Conservation (phyloP, 73 alveolate species). For the Diophrys appendiculata region DNA sequence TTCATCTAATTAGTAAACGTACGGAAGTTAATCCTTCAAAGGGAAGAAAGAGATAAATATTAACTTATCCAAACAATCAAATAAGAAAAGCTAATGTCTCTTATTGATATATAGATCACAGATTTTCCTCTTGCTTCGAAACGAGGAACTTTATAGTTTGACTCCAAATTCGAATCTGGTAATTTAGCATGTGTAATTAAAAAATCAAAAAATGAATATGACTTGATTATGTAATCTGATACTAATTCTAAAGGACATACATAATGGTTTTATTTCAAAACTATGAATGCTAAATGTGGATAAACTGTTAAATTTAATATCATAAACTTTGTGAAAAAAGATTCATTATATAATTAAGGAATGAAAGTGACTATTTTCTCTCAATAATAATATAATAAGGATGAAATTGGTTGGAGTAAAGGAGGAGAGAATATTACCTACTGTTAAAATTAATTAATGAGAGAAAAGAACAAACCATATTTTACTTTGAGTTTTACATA, state of each 20-base stretch:
- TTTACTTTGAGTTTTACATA: conserved; percentile 84
- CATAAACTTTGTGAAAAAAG: conserved; percentile 76
- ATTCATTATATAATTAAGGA: conserved; percentile 75
- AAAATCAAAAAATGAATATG: conserved; percentile 77
- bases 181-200: conserved; percentile 65
- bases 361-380: conserved; percentile 76
- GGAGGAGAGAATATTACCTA: conserved; percentile 54
- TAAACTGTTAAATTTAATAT: conserved; percentile 74
- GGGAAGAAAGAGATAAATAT: too few relatives aligned
- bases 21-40: too few relatives aligned
- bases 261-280: conserved; percentile 93
- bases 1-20: too few relatives aligned
- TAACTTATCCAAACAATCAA: too few relatives aligned
- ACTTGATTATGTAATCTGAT: conserved; percentile 86
- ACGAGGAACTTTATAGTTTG: conserved; percentile 75
- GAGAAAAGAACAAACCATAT: conserved; percentile 68
- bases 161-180: conserved; percentile 84
- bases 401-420: conserved; percentile 59
- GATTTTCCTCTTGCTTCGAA: too few relatives aligned
- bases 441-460: conserved; percentile 37
- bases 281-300: conserved; percentile 55
- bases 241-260: conserved; percentile 94
- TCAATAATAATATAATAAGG: conserved; percentile 11
- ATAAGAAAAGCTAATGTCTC: too few relatives aligned
- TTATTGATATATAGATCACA: too few relatives aligned